A percentile compares a stretch with the other conserved stretches of the same genome.
Conservation (phyloP, 2,329 filamentous ascomycete species). For the Curvularia sp. region DNA sequence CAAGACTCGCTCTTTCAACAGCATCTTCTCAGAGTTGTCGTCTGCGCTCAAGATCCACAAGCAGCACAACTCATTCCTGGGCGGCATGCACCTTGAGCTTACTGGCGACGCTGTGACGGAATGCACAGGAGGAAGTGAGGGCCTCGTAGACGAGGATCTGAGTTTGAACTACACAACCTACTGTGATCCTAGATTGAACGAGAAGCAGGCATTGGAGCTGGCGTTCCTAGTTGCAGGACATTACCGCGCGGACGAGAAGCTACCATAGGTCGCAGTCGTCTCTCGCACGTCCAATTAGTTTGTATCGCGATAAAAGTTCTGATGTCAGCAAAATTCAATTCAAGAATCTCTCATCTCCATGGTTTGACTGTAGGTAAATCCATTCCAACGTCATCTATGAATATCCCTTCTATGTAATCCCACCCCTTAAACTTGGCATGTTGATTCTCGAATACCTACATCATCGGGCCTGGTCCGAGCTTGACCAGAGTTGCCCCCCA, state of each 20-base stretch:
- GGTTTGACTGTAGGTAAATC: not conserved
- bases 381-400: not conserved
- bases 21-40: slow-evolving; percentile 87
- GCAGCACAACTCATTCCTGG: slow-evolving; percentile 82
- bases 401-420: not conserved
- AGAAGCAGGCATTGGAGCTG: slow-evolving; percentile 95
- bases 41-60: slow-evolving; percentile 86
- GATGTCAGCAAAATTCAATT: not conserved
- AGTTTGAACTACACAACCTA: slow-evolving; percentile 93
- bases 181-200: slow-evolving; percentile 93
- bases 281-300: not conserved
- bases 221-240: slow-evolving; percentile 92
- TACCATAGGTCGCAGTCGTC: slow-evolving; percentile 6
- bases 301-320: not conserved
- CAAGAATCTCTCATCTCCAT: not conserved
- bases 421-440: not conserved
- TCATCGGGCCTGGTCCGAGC: slow-evolving; percentile 17
- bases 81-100: slow-evolving; percentile 92
- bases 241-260: slow-evolving; percentile 61
- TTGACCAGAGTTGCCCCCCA: slow-evolving; percentile 10
- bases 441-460: slow-evolving; percentile 13
- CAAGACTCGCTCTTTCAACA: slow-evolving; percentile 90
- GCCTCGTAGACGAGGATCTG: slow-evolving; percentile 85
- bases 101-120: slow-evolving; percentile 97
- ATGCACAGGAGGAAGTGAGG: slow-evolving; percentile 89